Base-by-base conservation (phyloP, 139 green algal genomes). In the Choricystis sp. region DNA sequence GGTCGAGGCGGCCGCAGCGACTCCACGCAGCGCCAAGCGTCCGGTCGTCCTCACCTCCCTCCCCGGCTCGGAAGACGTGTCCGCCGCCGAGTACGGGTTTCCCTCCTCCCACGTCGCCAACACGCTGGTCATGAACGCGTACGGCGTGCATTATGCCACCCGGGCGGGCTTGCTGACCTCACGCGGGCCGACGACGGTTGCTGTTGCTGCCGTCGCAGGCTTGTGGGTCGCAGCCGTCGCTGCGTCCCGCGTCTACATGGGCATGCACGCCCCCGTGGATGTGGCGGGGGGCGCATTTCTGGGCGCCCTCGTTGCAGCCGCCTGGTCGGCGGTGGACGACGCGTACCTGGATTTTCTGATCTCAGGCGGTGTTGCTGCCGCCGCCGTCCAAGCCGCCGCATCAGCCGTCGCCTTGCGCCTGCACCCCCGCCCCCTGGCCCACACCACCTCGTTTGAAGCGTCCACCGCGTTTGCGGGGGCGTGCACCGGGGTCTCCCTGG, bases 221-320 rank as follows among this genome's bases (percentile, higher is more conserved):
- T 26, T 72, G 24, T 81, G 75, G 75, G 69, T 74, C 20, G 29
- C 60, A 23, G 80, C 69, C 72, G 71, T 81, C 30, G 75, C 69
- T 2, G 49, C 71, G 9, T 76, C 75, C 4, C 62, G 75, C 4
- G 26, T 81, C 4, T 79, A 81, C 49, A 62, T 80, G 25, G 75
- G 75, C n/a, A 26, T 81, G 21, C 76, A 82, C 59, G 81, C 73
- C 4, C 76, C 76, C 5, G 63, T 82, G 3, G 76, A 82, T 28
- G 75, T 82, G 27, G 24, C 69, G 29, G 70, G 61, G 4, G 76
- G 76, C 3, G 73, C 66, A 2, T 21, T 81, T 19, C 56, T 68
- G 5, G 76, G 73, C 24, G 27, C 72, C 14, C 63, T 73, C 0
- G 74, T 82, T 5, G 55, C 81, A 3, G 60, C 60, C 19, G 61